Percentiles rank a stretch among this genome's conserved stretches.
These are phyloP conservation scores for Amborella trichopoda DNA, from an alignment of 164 flowering plant species.

Conservation along the genomic window DNA sequence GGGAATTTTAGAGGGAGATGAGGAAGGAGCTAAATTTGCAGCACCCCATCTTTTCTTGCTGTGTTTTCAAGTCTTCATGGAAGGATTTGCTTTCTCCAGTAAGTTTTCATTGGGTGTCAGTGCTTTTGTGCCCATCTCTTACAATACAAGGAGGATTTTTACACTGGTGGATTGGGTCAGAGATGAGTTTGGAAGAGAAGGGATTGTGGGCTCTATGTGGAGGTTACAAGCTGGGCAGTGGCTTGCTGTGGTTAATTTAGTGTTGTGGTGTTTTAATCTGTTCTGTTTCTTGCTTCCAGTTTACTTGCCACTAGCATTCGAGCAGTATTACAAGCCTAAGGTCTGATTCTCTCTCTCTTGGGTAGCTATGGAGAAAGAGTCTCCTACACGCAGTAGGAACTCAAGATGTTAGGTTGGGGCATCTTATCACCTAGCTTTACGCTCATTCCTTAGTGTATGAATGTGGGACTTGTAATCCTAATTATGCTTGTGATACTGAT, in stretches of 20 bases:
- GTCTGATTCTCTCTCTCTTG: too few relatives aligned
- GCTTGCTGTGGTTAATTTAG: conserved; percentile 58
- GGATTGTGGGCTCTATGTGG: conserved; percentile 17
- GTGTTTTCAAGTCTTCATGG: conserved; percentile 61
- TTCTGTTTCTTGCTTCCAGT: conserved; percentile 73
- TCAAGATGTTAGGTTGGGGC: too few relatives aligned
- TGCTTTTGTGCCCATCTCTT: conserved; percentile 58
- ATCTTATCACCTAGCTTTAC: too few relatives aligned
- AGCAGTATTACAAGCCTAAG: conserved; percentile 42
- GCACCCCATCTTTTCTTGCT: conserved; percentile 62
- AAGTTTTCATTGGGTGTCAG: conserved; percentile 42
- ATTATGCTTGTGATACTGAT: too few relatives aligned
- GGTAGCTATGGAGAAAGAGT: too few relatives aligned
- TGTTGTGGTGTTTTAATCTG: conserved; percentile 62
- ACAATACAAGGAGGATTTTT: conserved; percentile 50
- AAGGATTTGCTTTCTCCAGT: conserved; percentile 30
- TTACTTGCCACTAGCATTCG: conserved; percentile 58
- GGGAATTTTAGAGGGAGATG: conserved; percentile 51
- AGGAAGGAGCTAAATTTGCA: conserved; percentile 49
- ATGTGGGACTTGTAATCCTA: too few relatives aligned
- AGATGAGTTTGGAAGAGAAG: conserved; percentile 36
- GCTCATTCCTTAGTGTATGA: too few relatives aligned
- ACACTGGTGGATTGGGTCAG: conserved; percentile 47
- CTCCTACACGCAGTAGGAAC: too few relatives aligned
- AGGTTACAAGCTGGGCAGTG: conserved; percentile 41